Base-by-base conservation (phyloP, 2,329 filamentous ascomycete species). In the Huntiella savannae region DNA sequence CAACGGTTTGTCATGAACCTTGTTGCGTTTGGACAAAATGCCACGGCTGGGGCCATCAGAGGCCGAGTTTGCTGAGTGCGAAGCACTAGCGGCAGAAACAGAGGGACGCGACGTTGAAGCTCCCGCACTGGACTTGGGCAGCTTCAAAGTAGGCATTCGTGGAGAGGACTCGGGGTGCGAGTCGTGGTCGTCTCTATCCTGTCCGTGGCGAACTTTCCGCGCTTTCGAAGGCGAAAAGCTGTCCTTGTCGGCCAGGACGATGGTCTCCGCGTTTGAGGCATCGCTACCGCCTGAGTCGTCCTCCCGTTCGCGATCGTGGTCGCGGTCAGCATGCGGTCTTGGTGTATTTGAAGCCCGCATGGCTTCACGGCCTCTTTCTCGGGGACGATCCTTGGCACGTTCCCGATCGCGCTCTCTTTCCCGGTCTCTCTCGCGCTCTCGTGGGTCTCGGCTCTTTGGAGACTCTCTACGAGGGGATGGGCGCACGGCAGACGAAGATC, bases 251-350 rank as follows among this genome's bases (percentile, higher is more conserved):
- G 75, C 69, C 33, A 81, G 59, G 33, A 82, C 77, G 51, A 82
- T 79, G 11, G 78, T 82, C 61, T 82, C 78, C 42, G 78, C 77
- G 56, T 82, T 78, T 1, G 78, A 82, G 54, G 77, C 76, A 49
- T 63, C 63, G 16, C 58, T 59, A 46, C 55, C 59, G 36, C 52
- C 56, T 50, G 66, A 62, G 39, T 67, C 64, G 47, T 70, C 65
- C 44, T 60, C 56, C 15, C 44, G 44, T 10, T 49, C 48, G 36
- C 17, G 43, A 28, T 45, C 37, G 12, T 33, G 19, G 10, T 47
- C 48, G 13, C 40, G 22, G n/a, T 49, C 41, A 28, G 22, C 22
- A 28, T 28, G 22, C 22, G 22, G 22, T 28, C 22, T 28, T 28
- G 22, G 22, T 28, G 22, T 28, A 28, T 28, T 28, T 28, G 22